Evolutionary conservation across 129 eudicot genomes (phyloP).

Genomic region (Glebionis coronaria): DNA sequence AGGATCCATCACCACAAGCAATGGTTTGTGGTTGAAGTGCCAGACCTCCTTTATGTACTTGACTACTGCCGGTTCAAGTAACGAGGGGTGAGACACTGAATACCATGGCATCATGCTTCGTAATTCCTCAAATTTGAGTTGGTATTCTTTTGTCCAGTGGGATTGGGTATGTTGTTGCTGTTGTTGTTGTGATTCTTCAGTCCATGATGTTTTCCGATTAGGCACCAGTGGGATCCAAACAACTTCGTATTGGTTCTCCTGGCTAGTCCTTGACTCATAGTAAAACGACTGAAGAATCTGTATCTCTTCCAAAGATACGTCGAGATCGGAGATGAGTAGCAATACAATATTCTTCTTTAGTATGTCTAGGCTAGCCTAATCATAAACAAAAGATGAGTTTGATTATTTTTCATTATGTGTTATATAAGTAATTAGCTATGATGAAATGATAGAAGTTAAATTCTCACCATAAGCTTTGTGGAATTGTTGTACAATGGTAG

Average conservation of each 20-base stretch:
- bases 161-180: no score
- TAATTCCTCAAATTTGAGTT: constrained; percentile 39
- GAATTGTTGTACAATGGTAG: no score
- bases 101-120: constrained; percentile 76
- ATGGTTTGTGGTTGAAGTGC: constrained; percentile 66
- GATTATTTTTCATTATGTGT: no score
- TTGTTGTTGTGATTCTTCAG: no score
- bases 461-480: no score
- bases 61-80: constrained; percentile 62
- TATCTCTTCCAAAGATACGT: constrained; percentile 32
- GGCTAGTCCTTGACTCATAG: constrained; percentile 42
- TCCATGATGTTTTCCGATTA: constrained; percentile 33
- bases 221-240: constrained; percentile 76
- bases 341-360: constrained; percentile 24
- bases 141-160: constrained; percentile 37
- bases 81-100: constrained; percentile 64
- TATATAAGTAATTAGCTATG: no score
- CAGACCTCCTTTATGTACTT: constrained; percentile 67
- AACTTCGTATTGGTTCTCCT: constrained; percentile 64
- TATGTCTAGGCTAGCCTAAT: not conserved
- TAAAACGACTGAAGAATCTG: constrained; percentile 54
- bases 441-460: no score
- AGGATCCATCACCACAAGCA: constrained; percentile 85
- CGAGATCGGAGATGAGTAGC: not conserved
- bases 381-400: no score